Conservation (phyloP, 805 yeast species). For the Myxozyma vanderwaltii region DNA sequence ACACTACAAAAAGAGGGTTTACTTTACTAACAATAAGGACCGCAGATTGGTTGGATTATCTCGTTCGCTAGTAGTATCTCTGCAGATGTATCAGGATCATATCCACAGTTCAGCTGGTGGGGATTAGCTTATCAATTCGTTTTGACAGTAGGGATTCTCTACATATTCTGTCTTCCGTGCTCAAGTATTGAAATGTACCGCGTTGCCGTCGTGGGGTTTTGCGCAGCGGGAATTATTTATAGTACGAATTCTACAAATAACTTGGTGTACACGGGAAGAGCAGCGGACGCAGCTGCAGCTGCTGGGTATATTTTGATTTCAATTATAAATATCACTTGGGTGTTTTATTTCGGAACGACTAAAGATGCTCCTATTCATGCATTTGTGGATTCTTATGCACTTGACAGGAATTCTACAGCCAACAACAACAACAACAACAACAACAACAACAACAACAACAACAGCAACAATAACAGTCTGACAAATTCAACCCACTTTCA, state of each 20-base stretch:
- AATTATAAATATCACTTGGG: constrained; percentile 77
- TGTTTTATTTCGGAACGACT: constrained; percentile 86
- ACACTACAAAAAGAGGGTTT: background rate
- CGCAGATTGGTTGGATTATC: constrained; percentile 74
- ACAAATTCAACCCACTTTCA: no score
- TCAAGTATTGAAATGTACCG: constrained; percentile 68
- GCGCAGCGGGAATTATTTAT: constrained; percentile 77
- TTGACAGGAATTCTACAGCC: constrained; percentile 3
- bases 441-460: no score
- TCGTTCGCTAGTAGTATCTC: constrained; percentile 86
- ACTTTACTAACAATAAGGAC: background rate
- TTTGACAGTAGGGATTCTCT: constrained; percentile 53
- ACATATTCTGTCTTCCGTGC: constrained; percentile 47
- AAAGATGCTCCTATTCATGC: constrained; percentile 84
- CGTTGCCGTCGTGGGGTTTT: constrained; percentile 51
- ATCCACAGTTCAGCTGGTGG: constrained; percentile 96
- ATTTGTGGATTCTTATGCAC: constrained; percentile 72
- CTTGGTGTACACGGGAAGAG: constrained; percentile 66
- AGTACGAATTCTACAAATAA: constrained; percentile 81
- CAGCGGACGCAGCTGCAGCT: constrained; percentile 80
- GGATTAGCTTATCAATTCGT: constrained; percentile 79
- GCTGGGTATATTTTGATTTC: constrained; percentile 88
- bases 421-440: no score
- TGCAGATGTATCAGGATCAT: constrained; percentile 48
- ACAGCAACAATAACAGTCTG: no score